Evolutionary conservation across 352 stramenopile genomes (phyloP).

Genomic region (Pythium aquatile): DNA sequence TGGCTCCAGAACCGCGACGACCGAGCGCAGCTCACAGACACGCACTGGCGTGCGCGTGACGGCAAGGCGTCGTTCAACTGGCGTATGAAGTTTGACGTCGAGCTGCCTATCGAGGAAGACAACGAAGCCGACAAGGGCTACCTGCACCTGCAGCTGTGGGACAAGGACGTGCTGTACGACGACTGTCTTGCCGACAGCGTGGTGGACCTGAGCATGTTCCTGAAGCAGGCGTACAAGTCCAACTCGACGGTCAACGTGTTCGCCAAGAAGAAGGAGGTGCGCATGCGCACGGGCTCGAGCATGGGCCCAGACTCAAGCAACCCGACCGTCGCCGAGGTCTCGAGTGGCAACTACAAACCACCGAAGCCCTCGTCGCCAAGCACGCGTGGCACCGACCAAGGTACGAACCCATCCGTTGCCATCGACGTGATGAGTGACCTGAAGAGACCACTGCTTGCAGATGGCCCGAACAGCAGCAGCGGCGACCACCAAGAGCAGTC

Average conservation of each 20-base stretch:
- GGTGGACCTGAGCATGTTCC: constrained; percentile 58
- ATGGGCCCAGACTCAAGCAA: constrained; percentile 1
- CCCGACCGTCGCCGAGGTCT: neutral
- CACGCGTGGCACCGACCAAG: constrained; percentile 7
- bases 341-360: neutral
- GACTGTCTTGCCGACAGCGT: constrained; percentile 77
- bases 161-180: constrained; percentile 75
- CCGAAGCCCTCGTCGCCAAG: neutral
- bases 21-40: constrained; percentile 82
- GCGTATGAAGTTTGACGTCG: constrained; percentile 90
- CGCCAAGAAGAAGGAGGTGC: constrained; percentile 61
- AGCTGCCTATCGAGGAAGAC: constrained; percentile 71
- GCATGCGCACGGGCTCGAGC: constrained; percentile 36
- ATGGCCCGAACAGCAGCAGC: neutral
- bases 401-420: constrained; percentile 16
- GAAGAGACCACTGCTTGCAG: constrained; percentile 26
- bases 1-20: constrained; percentile 85
- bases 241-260: constrained; percentile 74
- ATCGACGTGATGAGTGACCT: constrained; percentile 26
- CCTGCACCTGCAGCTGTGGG: constrained; percentile 79
- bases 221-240: constrained; percentile 69
- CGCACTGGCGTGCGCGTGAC: constrained; percentile 87
- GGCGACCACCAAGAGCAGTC: constrained; percentile 14
- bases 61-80: constrained; percentile 91
- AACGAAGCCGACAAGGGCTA: constrained; percentile 67